A percentile compares a stretch with the other conserved stretches of the same genome.
Evolutionary conservation across 106 monocot species (phyloP).

Genomic region (Dactylorhiza incarnata): DNA sequence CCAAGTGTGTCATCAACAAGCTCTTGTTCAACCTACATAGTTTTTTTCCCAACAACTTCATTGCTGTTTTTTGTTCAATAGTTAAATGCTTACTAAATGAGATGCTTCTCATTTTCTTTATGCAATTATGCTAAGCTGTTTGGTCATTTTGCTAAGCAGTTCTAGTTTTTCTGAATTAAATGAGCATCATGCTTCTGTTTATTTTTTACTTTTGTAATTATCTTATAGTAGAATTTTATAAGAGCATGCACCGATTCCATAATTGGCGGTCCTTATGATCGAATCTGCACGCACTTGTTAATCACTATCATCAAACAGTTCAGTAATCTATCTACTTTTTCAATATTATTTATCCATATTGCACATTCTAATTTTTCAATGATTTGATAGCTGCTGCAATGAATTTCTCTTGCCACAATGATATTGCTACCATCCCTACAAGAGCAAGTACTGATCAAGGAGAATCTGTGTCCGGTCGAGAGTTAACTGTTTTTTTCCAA

Average conservation of each 20-base stretch:
- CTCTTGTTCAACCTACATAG: no score
- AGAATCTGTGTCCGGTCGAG: conserved; percentile 4
- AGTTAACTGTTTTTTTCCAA: neutral
- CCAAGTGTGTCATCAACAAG: no score
- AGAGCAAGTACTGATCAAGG: neutral
- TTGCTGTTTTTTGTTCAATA: neutral
- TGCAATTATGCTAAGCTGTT: no score
- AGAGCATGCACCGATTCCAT: no score
- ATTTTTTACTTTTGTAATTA: neutral
- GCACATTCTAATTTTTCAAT: neutral
- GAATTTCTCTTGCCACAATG: neutral
- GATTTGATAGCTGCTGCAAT: neutral
- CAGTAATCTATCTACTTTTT: neutral
- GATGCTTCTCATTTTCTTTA: neutral
- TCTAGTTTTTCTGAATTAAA: no score
- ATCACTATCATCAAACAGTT: neutral
- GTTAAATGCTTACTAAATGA: neutral
- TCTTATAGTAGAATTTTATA: neutral
- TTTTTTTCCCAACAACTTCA: no score
- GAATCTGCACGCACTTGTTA: neutral
- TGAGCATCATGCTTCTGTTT: neutral
- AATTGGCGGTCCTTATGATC: neutral
- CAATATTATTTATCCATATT: neutral
- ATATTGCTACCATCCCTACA: neutral
- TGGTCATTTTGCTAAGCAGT: no score